A percentile compares a stretch with the other conserved stretches of the same genome.
Conservation (phyloP, 768 basidiomycete species). For the Ramaria rubella region DNA sequence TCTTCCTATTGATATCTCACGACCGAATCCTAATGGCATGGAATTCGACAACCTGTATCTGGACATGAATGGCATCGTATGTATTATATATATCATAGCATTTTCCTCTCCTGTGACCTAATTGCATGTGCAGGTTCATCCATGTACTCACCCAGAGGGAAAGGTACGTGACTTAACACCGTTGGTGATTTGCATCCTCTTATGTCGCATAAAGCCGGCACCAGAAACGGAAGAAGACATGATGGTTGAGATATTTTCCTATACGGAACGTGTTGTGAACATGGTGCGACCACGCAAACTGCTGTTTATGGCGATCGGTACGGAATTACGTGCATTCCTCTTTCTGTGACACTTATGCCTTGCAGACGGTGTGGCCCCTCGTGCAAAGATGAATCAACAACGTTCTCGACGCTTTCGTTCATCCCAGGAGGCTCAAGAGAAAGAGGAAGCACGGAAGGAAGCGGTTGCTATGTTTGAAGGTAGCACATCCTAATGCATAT, state of each 20-base stretch:
- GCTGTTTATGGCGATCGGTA: conserved; percentile 97
- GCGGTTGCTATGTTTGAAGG: conserved; percentile 84
- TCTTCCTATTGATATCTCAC: conserved; percentile 72
- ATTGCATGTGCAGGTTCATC: conserved; percentile 66
- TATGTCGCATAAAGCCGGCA: conserved; percentile 53
- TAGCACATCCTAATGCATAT: conserved; percentile 24
- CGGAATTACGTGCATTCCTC: conserved; percentile 20
- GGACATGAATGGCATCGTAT: conserved; percentile 98
- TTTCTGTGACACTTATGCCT: conserved; percentile 1
- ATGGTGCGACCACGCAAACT: conserved; percentile 94
- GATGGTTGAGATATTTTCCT: conserved; percentile 97
- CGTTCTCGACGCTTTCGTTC: conserved; percentile 93
- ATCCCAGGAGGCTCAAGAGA: conserved; percentile 90
- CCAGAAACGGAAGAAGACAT: conserved; percentile 98
- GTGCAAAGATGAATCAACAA: conserved; percentile 99
- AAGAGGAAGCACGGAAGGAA: conserved; percentile 81
- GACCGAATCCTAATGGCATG: conserved; percentile 87
- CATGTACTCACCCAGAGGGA: conserved; percentile 98
- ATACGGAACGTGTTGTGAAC: conserved; percentile 95
- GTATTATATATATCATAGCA: conserved; percentile 23
- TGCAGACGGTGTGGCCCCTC: conserved; percentile 90
- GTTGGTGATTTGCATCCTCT: neutral
- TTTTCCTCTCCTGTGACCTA: conserved; percentile 1
- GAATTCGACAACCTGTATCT: conserved; percentile 97
- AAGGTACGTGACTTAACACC: conserved; percentile 44